A percentile compares a stretch with the other conserved stretches of the same genome.
Conservation (phyloP, 208 protist genomes). For the Crithidia brevicula region DNA sequence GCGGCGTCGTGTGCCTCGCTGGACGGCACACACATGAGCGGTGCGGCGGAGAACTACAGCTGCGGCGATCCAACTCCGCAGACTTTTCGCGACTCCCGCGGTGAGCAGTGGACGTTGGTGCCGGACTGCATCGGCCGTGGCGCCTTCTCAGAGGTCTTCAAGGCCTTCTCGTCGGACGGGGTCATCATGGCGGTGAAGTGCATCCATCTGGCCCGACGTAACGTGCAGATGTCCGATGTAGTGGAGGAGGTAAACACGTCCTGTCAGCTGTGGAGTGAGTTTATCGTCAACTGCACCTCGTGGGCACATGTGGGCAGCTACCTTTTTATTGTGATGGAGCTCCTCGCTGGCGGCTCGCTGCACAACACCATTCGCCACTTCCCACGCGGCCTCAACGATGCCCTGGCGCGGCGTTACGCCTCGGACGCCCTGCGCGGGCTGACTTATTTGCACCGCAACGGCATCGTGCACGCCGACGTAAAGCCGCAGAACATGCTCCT, state of each 20-base stretch:
- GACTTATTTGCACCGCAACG: conserved; percentile 73
- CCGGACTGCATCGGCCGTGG: conserved; percentile 35
- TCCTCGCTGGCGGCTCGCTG: conserved; percentile 83
- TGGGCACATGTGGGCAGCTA: conserved; percentile 37
- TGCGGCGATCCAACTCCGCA: conserved; percentile 15
- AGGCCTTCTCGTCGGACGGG: conserved; percentile 36
- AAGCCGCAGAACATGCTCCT: conserved; percentile 93
- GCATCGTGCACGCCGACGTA: conserved; percentile 86
- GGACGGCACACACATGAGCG: neutral
- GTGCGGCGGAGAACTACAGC: neutral
- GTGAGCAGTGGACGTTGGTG: conserved; percentile 37
- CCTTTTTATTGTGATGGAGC: conserved; percentile 77
- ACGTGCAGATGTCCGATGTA: conserved; percentile 38
- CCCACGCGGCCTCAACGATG: conserved; percentile 42
- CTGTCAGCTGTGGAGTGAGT: conserved; percentile 47
- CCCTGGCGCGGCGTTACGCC: conserved; percentile 52
- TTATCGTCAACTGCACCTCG: conserved; percentile 54
- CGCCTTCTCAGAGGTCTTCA: conserved; percentile 52
- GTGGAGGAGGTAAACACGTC: conserved; percentile 54
- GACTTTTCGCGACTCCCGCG: conserved; percentile 34
- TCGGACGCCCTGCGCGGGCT: conserved; percentile 68
- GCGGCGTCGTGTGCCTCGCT: neutral
- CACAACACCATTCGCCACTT: conserved; percentile 57
- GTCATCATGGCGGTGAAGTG: conserved; percentile 54
- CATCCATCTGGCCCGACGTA: conserved; percentile 29